Conservation (phyloP, 345 rosid genomes). For the Camelina hispida region DNA sequence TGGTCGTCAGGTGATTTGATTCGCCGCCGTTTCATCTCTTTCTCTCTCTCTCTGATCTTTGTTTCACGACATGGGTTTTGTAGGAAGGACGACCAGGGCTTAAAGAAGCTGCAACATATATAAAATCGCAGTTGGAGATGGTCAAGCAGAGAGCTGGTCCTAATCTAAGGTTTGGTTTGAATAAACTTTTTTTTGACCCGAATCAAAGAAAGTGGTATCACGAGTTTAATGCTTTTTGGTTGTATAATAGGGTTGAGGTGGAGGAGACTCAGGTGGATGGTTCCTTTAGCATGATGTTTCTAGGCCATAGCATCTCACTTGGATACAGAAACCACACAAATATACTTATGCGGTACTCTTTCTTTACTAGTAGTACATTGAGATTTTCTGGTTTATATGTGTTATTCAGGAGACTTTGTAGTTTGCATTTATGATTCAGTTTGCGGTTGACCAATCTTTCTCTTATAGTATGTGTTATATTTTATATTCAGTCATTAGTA, state of each 20-base stretch:
- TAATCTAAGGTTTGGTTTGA: slow-evolving; percentile 55
- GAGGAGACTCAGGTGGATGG: slow-evolving; percentile 86
- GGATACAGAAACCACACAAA: slow-evolving; percentile 93
- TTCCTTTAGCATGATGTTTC: slow-evolving; percentile 88
- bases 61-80: slow-evolving; percentile 1
- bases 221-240: slow-evolving; percentile 12
- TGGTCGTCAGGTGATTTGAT: slow-evolving; percentile 89
- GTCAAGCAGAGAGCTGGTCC: slow-evolving; percentile 82
- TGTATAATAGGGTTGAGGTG: slow-evolving; percentile 68
- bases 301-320: slow-evolving; percentile 81
- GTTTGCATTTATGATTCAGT: slow-evolving; percentile 5
- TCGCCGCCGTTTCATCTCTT: slow-evolving; percentile 26
- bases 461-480: slow-evolving; percentile 16
- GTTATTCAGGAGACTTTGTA: neutral
- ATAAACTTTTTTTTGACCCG: neutral
- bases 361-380: slow-evolving; percentile 9
- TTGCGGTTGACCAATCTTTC: neutral
- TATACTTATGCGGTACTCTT: slow-evolving; percentile 74
- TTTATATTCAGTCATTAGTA: slow-evolving; percentile 19
- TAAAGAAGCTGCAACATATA: slow-evolving; percentile 80
- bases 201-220: slow-evolving; percentile 7
- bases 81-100: slow-evolving; percentile 94
- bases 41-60: neutral
- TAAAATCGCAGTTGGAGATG: slow-evolving; percentile 68
- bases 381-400: neutral